Evolutionary conservation across 2,329 filamentous ascomycete genomes (phyloP).

Genomic region (Colletotrichum sp.): DNA sequence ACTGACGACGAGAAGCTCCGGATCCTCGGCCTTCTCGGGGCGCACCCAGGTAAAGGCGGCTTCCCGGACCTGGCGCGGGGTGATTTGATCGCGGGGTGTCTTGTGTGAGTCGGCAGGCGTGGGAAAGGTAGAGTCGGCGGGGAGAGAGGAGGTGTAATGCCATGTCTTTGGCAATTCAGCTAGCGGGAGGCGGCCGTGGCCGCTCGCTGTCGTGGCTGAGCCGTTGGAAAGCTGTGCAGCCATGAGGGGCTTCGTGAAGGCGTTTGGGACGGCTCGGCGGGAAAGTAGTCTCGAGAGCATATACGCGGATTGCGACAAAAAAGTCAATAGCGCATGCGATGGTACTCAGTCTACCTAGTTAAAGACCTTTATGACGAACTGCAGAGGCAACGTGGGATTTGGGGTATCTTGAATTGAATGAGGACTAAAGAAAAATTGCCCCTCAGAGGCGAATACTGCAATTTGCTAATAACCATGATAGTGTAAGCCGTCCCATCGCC

Average conservation of each 20-base stretch:
- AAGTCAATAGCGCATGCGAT: not conserved
- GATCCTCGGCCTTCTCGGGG: constrained; percentile 72
- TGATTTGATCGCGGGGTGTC: constrained; percentile 77
- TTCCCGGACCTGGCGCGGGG: constrained; percentile 81
- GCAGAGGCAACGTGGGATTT: not conserved
- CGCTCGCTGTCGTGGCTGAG: constrained; percentile 4
- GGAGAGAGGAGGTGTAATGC: constrained; percentile 70
- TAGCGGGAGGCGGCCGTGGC: constrained; percentile 42
- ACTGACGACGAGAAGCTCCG: constrained; percentile 84
- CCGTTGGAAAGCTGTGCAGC: constrained; percentile 37
- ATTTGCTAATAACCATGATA: constrained; percentile 16
- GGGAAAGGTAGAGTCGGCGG: constrained; percentile 78
- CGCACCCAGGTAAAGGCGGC: constrained; percentile 92
- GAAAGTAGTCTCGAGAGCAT: constrained; percentile 38
- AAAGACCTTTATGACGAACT: not conserved
- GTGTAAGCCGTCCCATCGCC: not conserved
- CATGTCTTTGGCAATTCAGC: constrained; percentile 68
- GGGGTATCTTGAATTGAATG: constrained; percentile 2
- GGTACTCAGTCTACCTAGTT: not conserved
- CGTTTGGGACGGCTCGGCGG: constrained; percentile 33
- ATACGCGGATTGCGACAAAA: constrained; percentile 3
- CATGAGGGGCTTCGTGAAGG: constrained; percentile 29
- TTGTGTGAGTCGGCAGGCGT: constrained; percentile 83
- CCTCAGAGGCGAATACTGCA: not conserved
- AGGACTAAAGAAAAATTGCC: not conserved